Base-by-base conservation (phyloP, 192 early-diverging fungal genomes). In the Coemansia sp. region DNA sequence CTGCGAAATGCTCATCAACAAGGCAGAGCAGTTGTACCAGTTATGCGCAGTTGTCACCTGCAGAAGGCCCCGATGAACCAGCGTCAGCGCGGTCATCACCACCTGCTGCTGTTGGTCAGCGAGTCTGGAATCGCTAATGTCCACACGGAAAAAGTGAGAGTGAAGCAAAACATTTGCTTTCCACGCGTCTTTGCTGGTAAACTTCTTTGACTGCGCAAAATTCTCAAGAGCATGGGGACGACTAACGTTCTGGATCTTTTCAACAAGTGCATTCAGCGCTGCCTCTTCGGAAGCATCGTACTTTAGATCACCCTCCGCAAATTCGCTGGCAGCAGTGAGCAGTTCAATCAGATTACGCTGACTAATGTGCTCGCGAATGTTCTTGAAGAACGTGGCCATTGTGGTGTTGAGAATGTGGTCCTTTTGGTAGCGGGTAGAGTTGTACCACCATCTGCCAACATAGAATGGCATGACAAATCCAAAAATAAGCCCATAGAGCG, bases 401-500 rank as follows among this genome's bases (percentile, higher is more conserved):
- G 96, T 93, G 51, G 75, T 85, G 64, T 94, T 91, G 42, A 94
- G 84, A 65, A 99, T 93, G 67, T 87, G 88, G 69, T 97, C 92
- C 73, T 95, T 96, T 76, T 93, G 96, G 63, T 89, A 89, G 66
- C 88, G 78, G 68, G 91, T 93, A 53, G 93, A 93, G 60, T 87
- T 87, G 81, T 94, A 92, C 97, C 97, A 99, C 97, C 96, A 98
- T 63, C 86, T 86, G 13, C 92, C 94, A 44, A 99, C 95, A 46
- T 90, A 88, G 63, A 90, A 87, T 53, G 97, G 97, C 72, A 98
- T 82, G 9, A 89, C 76, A 48, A 98, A 73, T 71, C 95, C 96
- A 86, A 98, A 98, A 12, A 92, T 74, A 70, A 93, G 75, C 14
- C 87, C 91, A 76, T 99, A 99, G 19, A 95, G 82, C 44, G 86